Evolutionary conservation across 2,329 filamentous ascomycete genomes (phyloP), one percentile per base, ranked within the genome.

Genomic region (Chrysoporthe austroafricana): DNA sequence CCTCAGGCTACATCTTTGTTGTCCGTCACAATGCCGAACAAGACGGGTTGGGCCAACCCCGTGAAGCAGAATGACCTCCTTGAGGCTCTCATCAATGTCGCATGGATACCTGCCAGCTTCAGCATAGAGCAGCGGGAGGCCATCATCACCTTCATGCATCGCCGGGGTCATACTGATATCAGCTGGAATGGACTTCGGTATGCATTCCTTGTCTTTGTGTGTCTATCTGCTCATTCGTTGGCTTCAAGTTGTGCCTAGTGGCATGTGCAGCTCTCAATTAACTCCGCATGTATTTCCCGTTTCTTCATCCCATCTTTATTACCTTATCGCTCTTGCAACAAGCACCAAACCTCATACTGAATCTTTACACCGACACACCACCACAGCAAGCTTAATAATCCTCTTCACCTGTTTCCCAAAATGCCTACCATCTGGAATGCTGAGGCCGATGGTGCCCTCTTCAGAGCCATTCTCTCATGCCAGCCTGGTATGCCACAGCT

Each of bases 341-440:
- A 14, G 36, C 59, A 36, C 26, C 48, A 60, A 52, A 46, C 21
- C 7, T 9, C 50, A 48, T 50, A 14, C 7, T 16, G 3, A 39
- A 34, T 46, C 26, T n/a, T n/a, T 13, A 50, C 46, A 48, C n/a
- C 1, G 43, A 13, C 39, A 46, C 44, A 57, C 50, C 21, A 43
- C 18, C 16, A 14, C 57, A 60, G 8, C 9, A 46, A 2, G 11
- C 16, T 16, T 16, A 61, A 63, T 42, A 16, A 2, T 48, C 42
- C 1, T 54, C 34, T 4, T 48, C 26, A 26, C 26, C 50, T 39
- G 5, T 34, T 42, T 26, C 8, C 36, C 62, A 73, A 54, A 1
- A 78, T 77, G 75, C 72, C 73, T 21, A 59, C 71, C 50, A 70
- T 72, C 60, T 78, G 76, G 76, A 74, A 76, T 14, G 67, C 70